A percentile compares a stretch with the other conserved stretches of the same genome.
phyloP scores from a whole-genome alignment of 805 yeast species.

The Wickerhamomyces tratensis region DNA sequence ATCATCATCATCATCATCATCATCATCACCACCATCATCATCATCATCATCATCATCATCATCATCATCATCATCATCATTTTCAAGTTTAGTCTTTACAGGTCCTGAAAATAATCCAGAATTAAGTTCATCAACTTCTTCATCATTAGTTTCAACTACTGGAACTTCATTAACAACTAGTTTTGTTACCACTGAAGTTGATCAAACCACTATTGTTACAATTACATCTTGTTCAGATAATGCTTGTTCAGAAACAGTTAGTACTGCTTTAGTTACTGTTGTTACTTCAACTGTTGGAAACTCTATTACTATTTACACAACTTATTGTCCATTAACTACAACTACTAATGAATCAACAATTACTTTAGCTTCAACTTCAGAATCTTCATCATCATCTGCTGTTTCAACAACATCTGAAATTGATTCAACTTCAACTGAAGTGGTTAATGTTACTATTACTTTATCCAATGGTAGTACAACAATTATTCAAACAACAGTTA shows the following conservation, averaged over 20 bases:
- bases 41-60: too few relatives aligned
- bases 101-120: too few relatives aligned
- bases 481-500: neutral
- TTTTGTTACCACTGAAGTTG: neutral
- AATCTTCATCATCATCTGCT: neutral
- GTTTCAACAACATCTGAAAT: neutral
- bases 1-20: too few relatives aligned
- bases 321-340: conserved; percentile 22
- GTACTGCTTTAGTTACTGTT: conserved; percentile 13
- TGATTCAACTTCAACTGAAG: conserved; percentile 1
- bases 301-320: conserved; percentile 24
- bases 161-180: neutral
- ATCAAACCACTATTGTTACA: conserved; percentile 1
- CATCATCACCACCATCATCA: too few relatives aligned
- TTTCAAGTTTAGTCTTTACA: neutral
- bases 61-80: neutral
- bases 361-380: neutral
- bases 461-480: neutral
- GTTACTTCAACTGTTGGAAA: conserved; percentile 17
- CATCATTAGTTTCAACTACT: neutral
- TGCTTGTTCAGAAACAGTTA: conserved; percentile 16
- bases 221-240: conserved; percentile 8
- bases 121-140: neutral
- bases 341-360: neutral
- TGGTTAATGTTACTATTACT: neutral